Base-by-base conservation (phyloP, 371 early-diverging fungal genomes). In the Aphelidium insulamus region DNA sequence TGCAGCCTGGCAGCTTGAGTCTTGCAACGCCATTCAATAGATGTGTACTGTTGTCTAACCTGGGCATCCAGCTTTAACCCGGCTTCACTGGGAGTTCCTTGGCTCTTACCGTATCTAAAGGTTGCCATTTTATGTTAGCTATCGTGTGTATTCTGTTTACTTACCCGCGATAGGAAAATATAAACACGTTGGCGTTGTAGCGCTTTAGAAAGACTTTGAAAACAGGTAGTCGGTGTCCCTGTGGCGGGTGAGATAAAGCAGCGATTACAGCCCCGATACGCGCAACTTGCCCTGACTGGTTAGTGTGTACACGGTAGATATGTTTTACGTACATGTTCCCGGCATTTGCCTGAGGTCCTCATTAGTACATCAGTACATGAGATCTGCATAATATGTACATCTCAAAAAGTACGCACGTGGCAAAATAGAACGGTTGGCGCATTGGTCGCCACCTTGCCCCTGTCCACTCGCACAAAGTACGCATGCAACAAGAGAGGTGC, bases 141-240 rank as follows among this genome's bases (percentile, higher is more conserved):
- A 34, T 23, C 8, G 7, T 24, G 10, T 7, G 12, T 10, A 37
- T 23, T 17, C 1, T 4, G 1, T 11, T 30, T 15, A 24, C 39
- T 49, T 62, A 75, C 72, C 95, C 92, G 45, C 95, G 61, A 38
- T 94, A 94, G 7, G 87, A 86, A 10, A 91, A 54, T 84, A 91
- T 80, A 30, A 85, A 73, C 10, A 94, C 69, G 45, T 94, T 90
- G 52, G 69, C 69, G 16, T 62, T 56, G 18, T 62, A 58, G 33
- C 47, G 44, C 12, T 57, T 49, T 38, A 72, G 52, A 33, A 91
- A 55, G 7, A 64, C 44, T 38, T 66, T 56, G 9, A 87, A 86
- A 39, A 90, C 77, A 12, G 91, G 84, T 25, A 87, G 51, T 14
- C 88, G 69, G 40, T 88, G 87, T 19, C 92, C 90, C 73, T 69